phyloP scores from a whole-genome alignment of 2,329 filamentous ascomycete species.

The Teratosphaeriaceae sp. region DNA sequence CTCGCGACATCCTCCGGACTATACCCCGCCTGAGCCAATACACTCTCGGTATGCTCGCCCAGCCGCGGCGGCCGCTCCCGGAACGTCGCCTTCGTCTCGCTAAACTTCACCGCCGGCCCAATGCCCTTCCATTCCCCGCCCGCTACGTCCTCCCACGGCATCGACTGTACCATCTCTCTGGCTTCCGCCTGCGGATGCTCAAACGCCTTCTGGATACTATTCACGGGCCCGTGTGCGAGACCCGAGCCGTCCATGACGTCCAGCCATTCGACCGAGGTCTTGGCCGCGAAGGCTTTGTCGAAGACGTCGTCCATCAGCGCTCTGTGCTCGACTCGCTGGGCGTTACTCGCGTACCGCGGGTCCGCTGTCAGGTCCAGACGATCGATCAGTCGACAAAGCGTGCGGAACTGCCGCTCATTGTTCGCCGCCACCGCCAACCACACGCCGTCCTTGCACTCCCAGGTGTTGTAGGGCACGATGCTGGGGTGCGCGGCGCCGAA shows the following conservation, averaged over 20 bases:
- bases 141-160: constrained; percentile 18
- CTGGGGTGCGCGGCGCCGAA: constrained; percentile 43
- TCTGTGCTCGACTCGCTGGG: constrained; percentile 27
- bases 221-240: constrained; percentile 42
- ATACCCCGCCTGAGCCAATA: constrained; percentile 11
- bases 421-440: constrained; percentile 15
- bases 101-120: constrained; percentile 22
- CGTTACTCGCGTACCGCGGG: constrained; percentile 24
- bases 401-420: constrained; percentile 35
- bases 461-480: constrained; percentile 43
- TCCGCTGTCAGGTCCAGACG: constrained; percentile 23
- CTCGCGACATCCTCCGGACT: background rate
- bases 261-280: constrained; percentile 38
- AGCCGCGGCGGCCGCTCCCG: constrained; percentile 19
- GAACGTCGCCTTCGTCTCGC: constrained; percentile 18
- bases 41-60: constrained; percentile 23
- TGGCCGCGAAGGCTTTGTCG: constrained; percentile 28
- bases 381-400: constrained; percentile 24
- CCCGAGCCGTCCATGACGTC: constrained; percentile 36
- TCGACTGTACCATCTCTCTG: constrained; percentile 23
- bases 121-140: constrained; percentile 22
- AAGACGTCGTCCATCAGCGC: constrained; percentile 31
- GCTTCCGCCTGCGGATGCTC: constrained; percentile 38
- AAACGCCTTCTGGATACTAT: constrained; percentile 40
- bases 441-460: constrained; percentile 29